Base-by-base conservation (phyloP, 768 basidiomycete species). In the Pulveroboletus sp. region DNA sequence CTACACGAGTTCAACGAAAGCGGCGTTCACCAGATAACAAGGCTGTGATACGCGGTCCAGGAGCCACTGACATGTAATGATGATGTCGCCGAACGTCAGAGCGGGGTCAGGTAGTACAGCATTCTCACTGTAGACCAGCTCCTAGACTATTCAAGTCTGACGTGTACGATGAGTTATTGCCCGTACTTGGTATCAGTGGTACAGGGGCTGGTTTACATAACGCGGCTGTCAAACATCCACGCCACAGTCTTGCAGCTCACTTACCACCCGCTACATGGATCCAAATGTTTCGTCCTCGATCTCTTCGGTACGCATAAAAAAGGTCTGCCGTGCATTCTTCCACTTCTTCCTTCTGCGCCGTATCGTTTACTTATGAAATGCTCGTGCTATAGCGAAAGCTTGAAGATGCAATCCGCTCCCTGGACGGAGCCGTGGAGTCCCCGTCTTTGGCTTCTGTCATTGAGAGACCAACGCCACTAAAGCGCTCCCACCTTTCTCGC, bases 331-430 rank as follows among this genome's bases (percentile, higher is more conserved):
- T 8, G 27, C 32, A 33, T 17, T 24, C 15, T 39, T n/a, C 15
- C 8, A 0, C 9, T n/a, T 1, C 15, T 7, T 14, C 15, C 24
- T 31, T 39, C 11, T 26, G 31, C 37, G 8, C 17, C 37, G 38
- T 36, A 1, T 9, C 18, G 15, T 46, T 39, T 18, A 11, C 46
- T 55, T 24, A 53, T 43, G 1, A 43, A 33, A 6, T 21, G 17
- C 8, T 24, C 30, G 18, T 39, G 27, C 2, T 12, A 28, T 51
- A 91, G 86, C 78, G 89, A 43, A 92, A 91, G 69, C 78, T 91
- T 42, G 83, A 89, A 51, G 89, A 91, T 68, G 90, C 86, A 28
- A 79, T 92, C 51, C 80, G 83, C 46, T 75, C 70, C 37, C 65
- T 92, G 45, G 89, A 92, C 61, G 77, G 72, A 43, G 86, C 83